Base-by-base conservation (phyloP, 768 basidiomycete species). In the Hygrocybe coccinea region DNA sequence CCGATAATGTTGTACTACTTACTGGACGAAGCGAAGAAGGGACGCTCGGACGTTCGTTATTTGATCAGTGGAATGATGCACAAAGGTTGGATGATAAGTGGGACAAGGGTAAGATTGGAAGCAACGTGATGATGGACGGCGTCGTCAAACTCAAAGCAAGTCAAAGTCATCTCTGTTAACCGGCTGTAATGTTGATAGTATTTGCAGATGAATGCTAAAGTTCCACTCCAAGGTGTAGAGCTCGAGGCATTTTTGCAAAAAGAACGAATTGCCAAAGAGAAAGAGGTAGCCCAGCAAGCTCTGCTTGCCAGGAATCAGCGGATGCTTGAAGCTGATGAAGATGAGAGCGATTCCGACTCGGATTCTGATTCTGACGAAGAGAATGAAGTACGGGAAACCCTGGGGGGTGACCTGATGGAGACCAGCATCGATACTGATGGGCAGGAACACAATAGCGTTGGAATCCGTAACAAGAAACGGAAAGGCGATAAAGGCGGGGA, bases 271-370 rank as follows among this genome's bases (percentile, higher is more conserved):
- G 82, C 75, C 22, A 88, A 85, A 64, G 94, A 97, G 65, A 87
- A 86, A 61, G 89, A 90, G 62, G 89, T 86, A 0, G 91, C 89
- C 1, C 85, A 91, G 46, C 87, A 92, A 71, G 94, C 91, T 3
- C 86, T 86, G 1, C 74, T 89, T 49, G 89, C 81, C 14, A 85
- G 93, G 34, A 87, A 85, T 52, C 89, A 91, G 62, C 83, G 89
- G 34, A 86, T 97, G 77, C 80, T 97, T 19, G 94, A 98, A 73
- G 95, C 95, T 0, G 94, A 95, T 65, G 93, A 93, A 65, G 93
- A 86, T 56, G 91, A 91, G 44, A 87, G 81, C 35, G 91, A 87
- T 55, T 82, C 80, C 5, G 87, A 89, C 55, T 85, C 82, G 0
- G 89, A 87, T 56, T 76, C 77, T 1, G 84, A 85, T 53, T 74